A percentile compares a stretch with the other conserved stretches of the same genome.
Evolutionary conservation across 352 stramenopile genomes (phyloP).

Genomic region (Globisporangium canariense): DNA sequence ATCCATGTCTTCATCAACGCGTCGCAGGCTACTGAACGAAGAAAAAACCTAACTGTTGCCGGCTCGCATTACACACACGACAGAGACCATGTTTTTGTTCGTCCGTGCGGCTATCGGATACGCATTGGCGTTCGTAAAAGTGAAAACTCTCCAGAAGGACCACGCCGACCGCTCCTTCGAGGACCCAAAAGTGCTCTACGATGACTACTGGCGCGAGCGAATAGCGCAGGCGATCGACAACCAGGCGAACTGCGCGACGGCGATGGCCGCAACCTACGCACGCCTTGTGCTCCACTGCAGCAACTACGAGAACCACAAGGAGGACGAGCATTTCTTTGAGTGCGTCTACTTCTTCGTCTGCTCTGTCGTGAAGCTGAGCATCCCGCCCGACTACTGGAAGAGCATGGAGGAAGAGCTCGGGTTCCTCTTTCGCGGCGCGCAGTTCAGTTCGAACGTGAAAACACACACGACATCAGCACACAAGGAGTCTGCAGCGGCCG

Average conservation of each 20-base stretch:
- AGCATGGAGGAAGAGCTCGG: constrained; percentile 65
- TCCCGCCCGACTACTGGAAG: constrained; percentile 49
- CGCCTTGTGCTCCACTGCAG: constrained; percentile 76
- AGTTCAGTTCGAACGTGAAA: constrained; percentile 67
- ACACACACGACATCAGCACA: constrained; percentile 30
- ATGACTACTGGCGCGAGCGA: constrained; percentile 25
- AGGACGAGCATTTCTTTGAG: constrained; percentile 82
- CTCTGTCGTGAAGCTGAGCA: constrained; percentile 64
- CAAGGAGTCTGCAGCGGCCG: constrained; percentile 11
- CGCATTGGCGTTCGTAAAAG: constrained; percentile 54
- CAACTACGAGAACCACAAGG: constrained; percentile 82
- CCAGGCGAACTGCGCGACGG: constrained; percentile 26
- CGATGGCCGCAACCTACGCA: constrained; percentile 55
- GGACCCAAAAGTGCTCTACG: constrained; percentile 20
- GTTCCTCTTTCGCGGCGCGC: constrained; percentile 69
- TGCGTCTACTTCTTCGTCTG: constrained; percentile 79
- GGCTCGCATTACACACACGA: background rate
- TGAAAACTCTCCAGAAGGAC: constrained; percentile 50
- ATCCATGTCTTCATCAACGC: background rate
- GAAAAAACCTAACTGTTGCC: background rate
- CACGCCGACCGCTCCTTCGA: constrained; percentile 24
- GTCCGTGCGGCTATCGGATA: constrained; percentile 65
- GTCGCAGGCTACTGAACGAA: background rate
- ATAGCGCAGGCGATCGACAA: constrained; percentile 27
- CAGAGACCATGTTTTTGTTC: constrained; percentile 75